Evolutionary conservation across 1,139 yeast genomes (phyloP), one percentile per base, ranked within the genome.

Genomic region (Magnusiomyces ingens): DNA sequence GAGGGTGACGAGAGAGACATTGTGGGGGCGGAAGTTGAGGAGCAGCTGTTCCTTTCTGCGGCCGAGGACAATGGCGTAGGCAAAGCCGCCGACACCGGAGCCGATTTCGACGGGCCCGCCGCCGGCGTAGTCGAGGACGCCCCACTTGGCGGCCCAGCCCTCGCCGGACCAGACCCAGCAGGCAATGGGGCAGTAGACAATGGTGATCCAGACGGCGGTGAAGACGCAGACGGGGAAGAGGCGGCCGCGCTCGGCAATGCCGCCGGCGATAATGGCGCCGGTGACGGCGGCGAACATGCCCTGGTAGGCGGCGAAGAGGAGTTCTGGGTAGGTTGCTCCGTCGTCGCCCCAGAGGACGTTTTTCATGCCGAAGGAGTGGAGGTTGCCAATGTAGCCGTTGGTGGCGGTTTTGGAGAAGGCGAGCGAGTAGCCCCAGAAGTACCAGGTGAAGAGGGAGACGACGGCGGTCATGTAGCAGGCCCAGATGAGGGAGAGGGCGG

Each of bases 21-120:
- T 91, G 71, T 93, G 98, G 11, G 99, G 98, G 62, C 98, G 77
- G 72, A 85, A 93, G 69, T 91, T 91, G 62, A 89, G 82, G 79
- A 90, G 79, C 57, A 87, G 76, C 60, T 87, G 85, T 66, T 87
- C 93, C 63, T 84, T 84, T 66, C 97, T 77, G 64, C 87, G 80
- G 10, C 97, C 96, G 54, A 90, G 75, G 56, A 87, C 89, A 56
- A 83, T 81, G 15, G 94, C 84, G 63, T 85, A 85, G 10, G 87
- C 96, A 64, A 91, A 83, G 1, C 96, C 97, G 45, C 90, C 86
- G 22, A 89, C 85, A 61, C 98, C 98, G 35, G 95, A 83, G 40
- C 89, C 79, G 54, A 93, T 88, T 69, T 93, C 98, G 45, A 93
- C 96, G 1, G 97, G 96, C 0, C 98, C 98, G 52, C 97, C 97